Evolutionary conservation across 2,329 filamentous ascomycete species (phyloP).

Genomic region (Botryosphaeria dothidea): DNA sequence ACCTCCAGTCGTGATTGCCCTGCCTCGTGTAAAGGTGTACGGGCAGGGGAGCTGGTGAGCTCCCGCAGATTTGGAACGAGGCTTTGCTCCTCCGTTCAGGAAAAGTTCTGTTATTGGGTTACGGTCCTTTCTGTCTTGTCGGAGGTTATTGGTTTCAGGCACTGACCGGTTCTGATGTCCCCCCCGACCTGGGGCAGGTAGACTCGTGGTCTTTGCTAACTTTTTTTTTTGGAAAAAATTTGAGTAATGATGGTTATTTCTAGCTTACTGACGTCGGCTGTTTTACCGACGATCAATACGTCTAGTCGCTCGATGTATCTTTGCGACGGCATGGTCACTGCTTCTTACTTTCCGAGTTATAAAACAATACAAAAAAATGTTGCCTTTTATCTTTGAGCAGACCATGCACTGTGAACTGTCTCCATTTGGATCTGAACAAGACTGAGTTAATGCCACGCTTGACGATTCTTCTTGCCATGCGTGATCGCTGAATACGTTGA

Average conservation of each 20-base stretch:
- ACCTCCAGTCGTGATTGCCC: constrained; percentile 36
- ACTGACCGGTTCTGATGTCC: constrained; percentile 54
- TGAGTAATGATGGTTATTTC: too few species aligned
- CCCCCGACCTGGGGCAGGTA: constrained; percentile 40
- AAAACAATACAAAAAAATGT: constrained; percentile 6
- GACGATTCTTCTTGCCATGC: too few species aligned
- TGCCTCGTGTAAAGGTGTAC: constrained; percentile 27
- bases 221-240: background rate
- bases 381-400: too few species aligned
- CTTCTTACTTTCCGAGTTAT: background rate
- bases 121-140: constrained; percentile 19
- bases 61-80: constrained; percentile 13
- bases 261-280: too few species aligned
- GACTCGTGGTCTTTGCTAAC: constrained; percentile 48
- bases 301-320: background rate
- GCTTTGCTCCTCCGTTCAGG: constrained; percentile 20
- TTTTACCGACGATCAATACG: too few species aligned
- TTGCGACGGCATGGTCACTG: background rate
- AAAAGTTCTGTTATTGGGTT: constrained; percentile 6
- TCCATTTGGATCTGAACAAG: too few species aligned
- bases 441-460: too few species aligned
- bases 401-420: too few species aligned
- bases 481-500: background rate
- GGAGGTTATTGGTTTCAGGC: constrained; percentile 23
- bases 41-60: constrained; percentile 39